Conservation (phyloP, 2,329 filamentous ascomycete genomes). For the Aspergillus fumigatus region DNA sequence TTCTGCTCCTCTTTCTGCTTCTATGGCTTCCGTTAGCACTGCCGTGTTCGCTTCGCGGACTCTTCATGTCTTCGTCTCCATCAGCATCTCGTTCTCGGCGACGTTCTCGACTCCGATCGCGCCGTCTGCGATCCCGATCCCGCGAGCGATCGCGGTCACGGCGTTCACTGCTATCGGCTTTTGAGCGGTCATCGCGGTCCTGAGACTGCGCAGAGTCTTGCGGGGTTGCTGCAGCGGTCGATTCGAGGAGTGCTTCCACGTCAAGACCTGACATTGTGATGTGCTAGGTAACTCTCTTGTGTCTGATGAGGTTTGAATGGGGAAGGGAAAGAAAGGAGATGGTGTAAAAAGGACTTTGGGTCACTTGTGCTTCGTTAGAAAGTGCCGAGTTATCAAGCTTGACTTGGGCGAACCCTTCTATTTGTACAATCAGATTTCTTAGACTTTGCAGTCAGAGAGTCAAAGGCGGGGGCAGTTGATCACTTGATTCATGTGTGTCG, state of each 20-base stretch:
- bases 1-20: constrained; percentile 75
- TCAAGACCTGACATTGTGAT: constrained; percentile 65
- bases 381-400: constrained; percentile 20
- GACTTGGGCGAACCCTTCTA: constrained; percentile 34
- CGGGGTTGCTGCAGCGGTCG: constrained; percentile 60
- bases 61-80: constrained; percentile 57
- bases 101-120: constrained; percentile 56
- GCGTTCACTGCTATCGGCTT: constrained; percentile 52
- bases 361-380: constrained; percentile 39
- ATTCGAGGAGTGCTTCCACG: constrained; percentile 87
- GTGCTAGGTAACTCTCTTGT: constrained; percentile 14
- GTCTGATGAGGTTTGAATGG: constrained; percentile 20
- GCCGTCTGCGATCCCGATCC: constrained; percentile 55
- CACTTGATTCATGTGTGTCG: not conserved
- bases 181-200: constrained; percentile 56
- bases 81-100: constrained; percentile 50
- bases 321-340: constrained; percentile 13
- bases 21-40: constrained; percentile 66
- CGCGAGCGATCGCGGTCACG: constrained; percentile 55
- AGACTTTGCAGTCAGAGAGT: not conserved
- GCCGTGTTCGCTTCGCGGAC: constrained; percentile 69
- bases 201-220: constrained; percentile 39
- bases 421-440: constrained; percentile 12
- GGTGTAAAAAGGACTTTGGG: constrained; percentile 17
- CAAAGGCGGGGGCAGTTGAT: not conserved